Evolutionary conservation across 768 basidiomycete genomes (phyloP).

Genomic region (Amanita rimosa): DNA sequence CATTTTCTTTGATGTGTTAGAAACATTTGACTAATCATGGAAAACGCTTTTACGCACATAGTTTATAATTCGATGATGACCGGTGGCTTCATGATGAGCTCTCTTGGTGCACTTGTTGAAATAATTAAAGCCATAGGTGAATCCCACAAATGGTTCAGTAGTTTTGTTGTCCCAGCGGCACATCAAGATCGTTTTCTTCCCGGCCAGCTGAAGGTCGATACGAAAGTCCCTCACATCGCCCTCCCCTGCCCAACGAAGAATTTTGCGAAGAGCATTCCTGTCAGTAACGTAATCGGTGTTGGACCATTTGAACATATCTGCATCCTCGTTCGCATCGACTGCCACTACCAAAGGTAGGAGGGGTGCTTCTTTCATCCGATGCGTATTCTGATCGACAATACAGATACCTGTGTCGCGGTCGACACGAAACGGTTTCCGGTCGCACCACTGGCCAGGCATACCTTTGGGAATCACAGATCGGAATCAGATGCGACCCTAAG

Average conservation of each 20-base stretch:
- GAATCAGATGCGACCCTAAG: background rate
- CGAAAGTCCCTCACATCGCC: constrained; percentile 39
- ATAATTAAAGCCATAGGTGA: constrained; percentile 50
- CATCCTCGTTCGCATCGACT: constrained; percentile 31
- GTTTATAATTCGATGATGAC: constrained; percentile 51
- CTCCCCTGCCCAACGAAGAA: constrained; percentile 43
- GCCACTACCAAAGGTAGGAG: constrained; percentile 50
- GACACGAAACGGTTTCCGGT: constrained; percentile 41
- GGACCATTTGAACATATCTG: constrained; percentile 27
- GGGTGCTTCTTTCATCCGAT: constrained; percentile 22
- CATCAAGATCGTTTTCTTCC: constrained; percentile 14
- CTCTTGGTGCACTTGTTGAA: constrained; percentile 35
- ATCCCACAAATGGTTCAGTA: constrained; percentile 18
- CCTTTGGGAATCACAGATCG: constrained; percentile 22
- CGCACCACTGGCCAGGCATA: constrained; percentile 47
- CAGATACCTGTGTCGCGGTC: constrained; percentile 37
- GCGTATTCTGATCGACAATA: constrained; percentile 50
- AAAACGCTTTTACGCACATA: constrained; percentile 37
- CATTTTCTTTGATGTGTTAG: constrained; percentile 31
- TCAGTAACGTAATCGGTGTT: constrained; percentile 45
- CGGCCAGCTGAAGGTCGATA: constrained; percentile 44
- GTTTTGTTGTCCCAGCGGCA: constrained; percentile 4
- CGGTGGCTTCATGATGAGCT: constrained; percentile 37
- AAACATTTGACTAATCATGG: background rate
- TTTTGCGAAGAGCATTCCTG: constrained; percentile 53